phyloP scores from a whole-genome alignment of 2,329 filamentous ascomycete genomes.

The Venturiaceae sp. region DNA sequence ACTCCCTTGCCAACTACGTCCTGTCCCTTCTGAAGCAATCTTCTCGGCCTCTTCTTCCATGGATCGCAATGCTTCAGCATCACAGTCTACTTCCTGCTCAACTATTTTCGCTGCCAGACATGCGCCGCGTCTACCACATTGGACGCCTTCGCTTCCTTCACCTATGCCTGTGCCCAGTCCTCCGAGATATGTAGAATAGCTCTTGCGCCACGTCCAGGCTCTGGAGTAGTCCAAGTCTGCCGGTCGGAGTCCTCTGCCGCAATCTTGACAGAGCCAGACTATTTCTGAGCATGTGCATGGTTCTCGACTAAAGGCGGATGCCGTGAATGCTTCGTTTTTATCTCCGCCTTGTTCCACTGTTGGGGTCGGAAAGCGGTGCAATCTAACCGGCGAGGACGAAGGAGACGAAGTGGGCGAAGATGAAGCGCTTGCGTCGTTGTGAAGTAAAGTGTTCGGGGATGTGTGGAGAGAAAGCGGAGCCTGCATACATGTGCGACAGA shows the following conservation, averaged over 20 bases:
- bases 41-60: conserved; percentile 25
- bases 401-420: conserved; percentile 13
- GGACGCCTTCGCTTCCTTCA: conserved; percentile 78
- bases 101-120: conserved; percentile 71
- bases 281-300: conserved; percentile 50
- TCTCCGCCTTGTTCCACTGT: not conserved
- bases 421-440: conserved; percentile 14
- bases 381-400: conserved; percentile 11
- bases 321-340: conserved; percentile 26
- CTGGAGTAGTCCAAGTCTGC: conserved; percentile 49
- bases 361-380: conserved; percentile 4
- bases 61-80: conserved; percentile 53
- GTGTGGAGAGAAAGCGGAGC: conserved; percentile 54
- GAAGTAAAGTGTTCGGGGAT: conserved; percentile 13
- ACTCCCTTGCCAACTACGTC: conserved; percentile 44
- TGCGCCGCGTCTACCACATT: conserved; percentile 67
- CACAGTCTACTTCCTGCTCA: conserved; percentile 78
- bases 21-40: conserved; percentile 15
- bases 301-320: conserved; percentile 40
- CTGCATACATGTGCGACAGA: conserved; percentile 67
- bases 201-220: conserved; percentile 83
- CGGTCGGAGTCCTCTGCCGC: conserved; percentile 59
- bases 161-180: conserved; percentile 80
- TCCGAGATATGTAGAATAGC: conserved; percentile 69
- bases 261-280: conserved; percentile 81